phyloP scores from a whole-genome alignment of 1,284 basidiomycete species.

The Malassezia yamatoensis region DNA sequence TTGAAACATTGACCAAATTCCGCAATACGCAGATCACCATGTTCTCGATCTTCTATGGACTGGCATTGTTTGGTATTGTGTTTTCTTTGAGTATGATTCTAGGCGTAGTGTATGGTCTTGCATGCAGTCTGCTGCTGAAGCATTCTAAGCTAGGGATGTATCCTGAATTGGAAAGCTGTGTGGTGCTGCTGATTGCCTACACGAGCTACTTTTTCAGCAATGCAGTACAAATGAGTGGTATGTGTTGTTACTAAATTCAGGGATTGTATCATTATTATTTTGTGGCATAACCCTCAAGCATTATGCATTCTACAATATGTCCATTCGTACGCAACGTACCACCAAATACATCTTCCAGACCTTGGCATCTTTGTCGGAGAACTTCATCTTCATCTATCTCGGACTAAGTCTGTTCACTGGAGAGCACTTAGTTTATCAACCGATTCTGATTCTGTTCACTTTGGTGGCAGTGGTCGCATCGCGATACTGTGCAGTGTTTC shows the following conservation, averaged over 20 bases:
- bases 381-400: conserved; percentile 99
- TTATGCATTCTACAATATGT: conserved; percentile 99
- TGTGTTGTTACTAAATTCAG: conserved; percentile 39
- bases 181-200: conserved; percentile 87
- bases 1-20: conserved; percentile 78
- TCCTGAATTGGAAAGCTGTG: conserved; percentile 74
- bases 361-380: conserved; percentile 64
- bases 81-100: conserved; percentile 89
- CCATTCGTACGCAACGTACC: conserved; percentile 77
- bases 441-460: conserved; percentile 65
- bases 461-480: conserved; percentile 78
- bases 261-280: conserved; percentile 94
- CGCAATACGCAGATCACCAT: conserved; percentile 79
- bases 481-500: conserved; percentile 90
- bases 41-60: conserved; percentile 81
- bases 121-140: conserved; percentile 81
- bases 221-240: conserved; percentile 69
- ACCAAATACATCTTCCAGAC: conserved; percentile 66
- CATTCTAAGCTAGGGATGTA: conserved; percentile 79
- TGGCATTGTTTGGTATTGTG: conserved; percentile 88
- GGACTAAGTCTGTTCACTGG: conserved; percentile 89
- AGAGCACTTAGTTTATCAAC: conserved; percentile 80
- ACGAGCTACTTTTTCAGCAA: conserved; percentile 99
- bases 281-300: conserved; percentile 99
- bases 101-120: conserved; percentile 80